Conservation (phyloP, 2,329 filamentous ascomycete genomes). For the Fusarium clavum region DNA sequence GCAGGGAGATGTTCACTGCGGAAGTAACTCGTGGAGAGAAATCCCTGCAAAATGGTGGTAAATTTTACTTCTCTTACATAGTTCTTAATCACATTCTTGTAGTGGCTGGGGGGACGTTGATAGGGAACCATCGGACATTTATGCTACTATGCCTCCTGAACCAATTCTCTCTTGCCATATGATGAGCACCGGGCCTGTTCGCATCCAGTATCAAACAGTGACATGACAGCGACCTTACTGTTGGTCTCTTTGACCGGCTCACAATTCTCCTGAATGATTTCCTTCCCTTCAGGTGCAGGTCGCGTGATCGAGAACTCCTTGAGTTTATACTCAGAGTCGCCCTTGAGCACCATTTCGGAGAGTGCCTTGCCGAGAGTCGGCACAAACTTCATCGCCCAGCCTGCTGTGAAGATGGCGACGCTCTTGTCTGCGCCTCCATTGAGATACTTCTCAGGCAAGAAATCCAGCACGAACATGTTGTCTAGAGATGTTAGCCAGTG, state of each 20-base stretch:
- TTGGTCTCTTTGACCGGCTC: not conserved
- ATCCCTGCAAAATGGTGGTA: not conserved
- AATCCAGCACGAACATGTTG: conserved; percentile 37
- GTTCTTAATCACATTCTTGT: not conserved
- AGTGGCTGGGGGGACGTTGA: not conserved
- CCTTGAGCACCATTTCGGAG: conserved; percentile 17
- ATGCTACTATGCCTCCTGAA: not conserved
- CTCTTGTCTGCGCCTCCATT: conserved; percentile 18
- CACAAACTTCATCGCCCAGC: conserved; percentile 39
- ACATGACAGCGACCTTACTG: not conserved
- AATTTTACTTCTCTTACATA: no score
- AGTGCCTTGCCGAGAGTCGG: conserved; percentile 30
- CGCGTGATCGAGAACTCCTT: conserved; percentile 28
- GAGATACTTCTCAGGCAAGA: conserved; percentile 27
- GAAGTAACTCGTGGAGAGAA: conserved; percentile 28
- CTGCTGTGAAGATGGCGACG: conserved; percentile 27
- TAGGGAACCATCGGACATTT: not conserved
- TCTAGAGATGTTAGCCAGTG: conserved; percentile 1
- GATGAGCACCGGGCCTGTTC: conserved; percentile 6
- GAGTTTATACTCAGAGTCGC: conserved; percentile 18
- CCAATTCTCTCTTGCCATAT: not conserved
- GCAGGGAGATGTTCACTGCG: conserved; percentile 47
- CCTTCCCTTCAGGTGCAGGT: conserved; percentile 2
- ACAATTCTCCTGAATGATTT: conserved; percentile 15
- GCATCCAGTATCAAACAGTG: not conserved